Evolutionary conservation across 2,329 filamentous ascomycete species (phyloP), one percentile per base, ranked within the genome.

Genomic region (Cryphonectria naterciae): DNA sequence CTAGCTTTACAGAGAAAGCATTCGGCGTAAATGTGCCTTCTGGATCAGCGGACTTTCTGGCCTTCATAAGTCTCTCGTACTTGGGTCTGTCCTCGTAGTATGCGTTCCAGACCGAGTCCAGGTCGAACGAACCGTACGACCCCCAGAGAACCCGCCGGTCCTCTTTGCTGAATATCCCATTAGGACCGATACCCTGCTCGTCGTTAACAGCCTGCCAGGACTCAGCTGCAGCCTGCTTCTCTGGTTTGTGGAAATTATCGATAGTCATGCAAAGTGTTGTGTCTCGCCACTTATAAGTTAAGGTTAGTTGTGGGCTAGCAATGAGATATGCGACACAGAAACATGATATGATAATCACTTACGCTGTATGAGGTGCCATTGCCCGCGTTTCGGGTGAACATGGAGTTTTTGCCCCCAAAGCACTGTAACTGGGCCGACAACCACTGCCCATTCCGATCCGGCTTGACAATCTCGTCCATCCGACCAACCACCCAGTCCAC

Each of bases 281-380:
- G 74, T 86, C 83, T 65, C 85, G 79, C 82, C 83, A 85, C 69
- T 71, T 37, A n/a, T 0, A 46, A 19, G 43, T 22, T 28, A 15
- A 54, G 46, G 19, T 32, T 6, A 25, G 11, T 52, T 10, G 1
- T 39, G n/a, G 25, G 52, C 4, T 2, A 28, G 1, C 11, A 56
- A 28, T 56, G 52, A 28, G n/a, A 25, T 28, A 8, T 13, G 8
- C 25, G 8, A 54, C 11, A 2, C n/a, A 2, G n/a, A 25, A 39
- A 15, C 4, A 39, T 19, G 10, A 60, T 10, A 39, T 19, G 10
- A 60, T 10, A 37, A 39, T 39, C 58, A 65, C 69, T 68, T 61
- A 71, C 69, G 75, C 82, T 85, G 73, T 81, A 85, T 0, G 83
- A 78, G 0, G 83, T 86, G 10, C 84, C 84, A 65, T 85, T 85